Percentiles rank a stretch among this genome's conserved stretches.
Conservation (phyloP, 306 rosid genomes). For the Vigna angularis region DNA sequence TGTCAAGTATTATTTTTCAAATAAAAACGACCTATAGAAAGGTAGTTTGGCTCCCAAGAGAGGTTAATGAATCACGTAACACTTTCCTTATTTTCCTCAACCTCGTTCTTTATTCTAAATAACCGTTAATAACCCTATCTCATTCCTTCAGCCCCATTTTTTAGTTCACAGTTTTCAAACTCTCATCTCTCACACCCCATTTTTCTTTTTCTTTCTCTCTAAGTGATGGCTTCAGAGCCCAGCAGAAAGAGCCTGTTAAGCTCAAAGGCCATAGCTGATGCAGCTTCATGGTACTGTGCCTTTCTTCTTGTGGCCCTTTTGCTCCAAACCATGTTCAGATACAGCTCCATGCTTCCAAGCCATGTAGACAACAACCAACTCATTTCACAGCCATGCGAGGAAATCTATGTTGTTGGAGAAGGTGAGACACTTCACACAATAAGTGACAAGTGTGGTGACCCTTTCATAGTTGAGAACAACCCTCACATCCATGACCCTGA, state of each 20-base stretch:
- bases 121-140: slow-evolving; percentile 49
- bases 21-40: background rate
- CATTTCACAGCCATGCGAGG: slow-evolving; percentile 51
- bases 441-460: slow-evolving; percentile 63
- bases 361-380: slow-evolving; percentile 6
- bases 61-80: slow-evolving; percentile 36
- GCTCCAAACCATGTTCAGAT: slow-evolving; percentile 35
- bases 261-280: slow-evolving; percentile 45
- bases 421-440: slow-evolving; percentile 65
- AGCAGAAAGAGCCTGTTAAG: slow-evolving; percentile 16
- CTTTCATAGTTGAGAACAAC: slow-evolving; percentile 62
- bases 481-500: slow-evolving; percentile 67
- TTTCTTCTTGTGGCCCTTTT: slow-evolving; percentile 46
- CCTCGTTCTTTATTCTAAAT: slow-evolving; percentile 31
- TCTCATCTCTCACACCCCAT: background rate
- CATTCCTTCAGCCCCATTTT: background rate
- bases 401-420: slow-evolving; percentile 64
- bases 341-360: slow-evolving; percentile 5
- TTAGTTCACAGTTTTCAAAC: slow-evolving; percentile 11
- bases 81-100: slow-evolving; percentile 29
- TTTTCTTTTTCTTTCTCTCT: background rate
- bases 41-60: slow-evolving; percentile 3
- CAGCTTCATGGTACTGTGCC: slow-evolving; percentile 59
- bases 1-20: too few relatives aligned
- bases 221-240: slow-evolving; percentile 38